Conservation (phyloP, 2,329 filamentous ascomycete genomes). For the Nothophaeocryptopus gaeumannii region DNA sequence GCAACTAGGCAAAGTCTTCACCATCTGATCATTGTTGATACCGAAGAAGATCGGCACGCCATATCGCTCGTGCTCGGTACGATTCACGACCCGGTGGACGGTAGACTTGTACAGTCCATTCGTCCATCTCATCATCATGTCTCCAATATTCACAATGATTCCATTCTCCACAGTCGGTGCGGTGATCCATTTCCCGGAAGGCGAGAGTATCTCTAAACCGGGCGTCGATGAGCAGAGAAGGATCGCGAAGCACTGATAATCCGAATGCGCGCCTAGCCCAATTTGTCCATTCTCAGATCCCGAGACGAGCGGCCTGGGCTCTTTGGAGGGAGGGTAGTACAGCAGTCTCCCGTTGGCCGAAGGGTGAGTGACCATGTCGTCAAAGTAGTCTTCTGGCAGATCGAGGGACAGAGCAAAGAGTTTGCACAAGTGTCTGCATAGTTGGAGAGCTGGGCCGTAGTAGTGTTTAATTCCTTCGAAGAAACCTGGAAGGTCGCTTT, state of each 20-base stretch:
- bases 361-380: slow-evolving; percentile 36
- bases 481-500: slow-evolving; percentile 36
- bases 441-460: slow-evolving; percentile 34
- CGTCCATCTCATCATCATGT: slow-evolving; percentile 50
- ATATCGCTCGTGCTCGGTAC: slow-evolving; percentile 38
- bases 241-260: slow-evolving; percentile 29
- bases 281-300: slow-evolving; percentile 20
- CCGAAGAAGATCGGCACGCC: slow-evolving; percentile 50
- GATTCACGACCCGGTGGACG: slow-evolving; percentile 47
- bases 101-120: slow-evolving; percentile 47
- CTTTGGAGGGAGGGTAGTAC: slow-evolving; percentile 34
- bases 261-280: slow-evolving; percentile 35
- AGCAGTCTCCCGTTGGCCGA: slow-evolving; percentile 37
- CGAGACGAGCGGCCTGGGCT: background rate
- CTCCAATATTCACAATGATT: slow-evolving; percentile 51
- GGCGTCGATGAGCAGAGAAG: slow-evolving; percentile 21
- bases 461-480: slow-evolving; percentile 34
- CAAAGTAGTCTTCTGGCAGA: slow-evolving; percentile 37
- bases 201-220: slow-evolving; percentile 28
- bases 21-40: slow-evolving; percentile 6
- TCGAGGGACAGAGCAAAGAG: slow-evolving; percentile 37
- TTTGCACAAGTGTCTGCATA: slow-evolving; percentile 37
- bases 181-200: slow-evolving; percentile 42
- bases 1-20: slow-evolving; percentile 37
- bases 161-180: slow-evolving; percentile 44